Percentiles rank a stretch among this genome's conserved stretches.
Evolutionary conservation across 768 basidiomycete genomes (phyloP).

Genomic region (Leccinum arenicola): DNA sequence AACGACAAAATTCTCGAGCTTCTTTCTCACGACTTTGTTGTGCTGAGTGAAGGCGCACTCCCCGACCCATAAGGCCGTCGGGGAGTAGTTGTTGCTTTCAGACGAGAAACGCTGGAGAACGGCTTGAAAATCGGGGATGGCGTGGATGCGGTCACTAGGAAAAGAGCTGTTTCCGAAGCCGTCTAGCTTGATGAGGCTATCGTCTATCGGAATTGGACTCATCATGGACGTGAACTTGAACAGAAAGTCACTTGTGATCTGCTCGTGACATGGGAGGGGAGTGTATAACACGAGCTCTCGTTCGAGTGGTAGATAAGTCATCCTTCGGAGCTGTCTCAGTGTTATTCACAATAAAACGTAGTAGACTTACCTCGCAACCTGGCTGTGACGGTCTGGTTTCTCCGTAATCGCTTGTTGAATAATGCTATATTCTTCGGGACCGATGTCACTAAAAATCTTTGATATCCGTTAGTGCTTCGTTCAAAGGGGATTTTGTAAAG

Average conservation of each 20-base stretch:
- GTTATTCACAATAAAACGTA: background rate
- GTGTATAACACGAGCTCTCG: background rate
- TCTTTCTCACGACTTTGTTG: background rate
- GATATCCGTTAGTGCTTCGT: too few species aligned
- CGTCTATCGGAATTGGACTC: background rate
- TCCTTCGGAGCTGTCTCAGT: background rate
- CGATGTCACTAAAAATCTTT: too few species aligned
- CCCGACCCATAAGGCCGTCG: background rate
- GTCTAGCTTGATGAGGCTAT: background rate
- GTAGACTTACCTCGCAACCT: background rate
- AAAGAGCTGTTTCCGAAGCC: background rate
- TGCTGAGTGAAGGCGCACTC: background rate
- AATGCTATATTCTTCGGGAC: too few species aligned
- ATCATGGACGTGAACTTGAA: background rate
- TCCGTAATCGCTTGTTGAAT: too few species aligned
- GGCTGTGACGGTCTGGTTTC: background rate
- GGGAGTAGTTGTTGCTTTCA: background rate
- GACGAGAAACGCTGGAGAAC: background rate
- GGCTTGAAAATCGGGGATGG: background rate
- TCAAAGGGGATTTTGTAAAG: too few species aligned
- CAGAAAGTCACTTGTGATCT: background rate
- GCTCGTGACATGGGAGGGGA: background rate
- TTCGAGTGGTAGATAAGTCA: background rate
- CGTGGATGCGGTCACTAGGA: background rate
- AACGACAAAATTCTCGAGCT: background rate